A percentile compares a stretch with the other conserved stretches of the same genome.
Evolutionary conservation across 2,329 filamentous ascomycete species (phyloP).

Genomic region (Cylindrodendrum hubeiense): DNA sequence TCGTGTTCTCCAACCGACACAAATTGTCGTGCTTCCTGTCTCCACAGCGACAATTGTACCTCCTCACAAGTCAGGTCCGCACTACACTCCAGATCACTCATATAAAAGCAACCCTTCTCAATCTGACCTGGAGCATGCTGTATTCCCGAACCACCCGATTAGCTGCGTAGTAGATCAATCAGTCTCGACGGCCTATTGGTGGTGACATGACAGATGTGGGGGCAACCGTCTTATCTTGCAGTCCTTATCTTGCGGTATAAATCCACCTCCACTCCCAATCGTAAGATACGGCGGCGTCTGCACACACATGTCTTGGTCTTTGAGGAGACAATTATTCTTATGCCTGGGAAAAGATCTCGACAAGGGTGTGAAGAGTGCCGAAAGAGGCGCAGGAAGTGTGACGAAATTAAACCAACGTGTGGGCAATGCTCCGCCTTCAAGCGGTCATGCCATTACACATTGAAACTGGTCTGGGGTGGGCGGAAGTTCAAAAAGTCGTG

Average conservation of each 20-base stretch:
- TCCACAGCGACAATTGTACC: too few species aligned
- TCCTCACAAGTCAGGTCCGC: too few species aligned
- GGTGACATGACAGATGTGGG: not conserved
- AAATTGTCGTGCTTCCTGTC: too few species aligned
- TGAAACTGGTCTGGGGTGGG: constrained; percentile 42
- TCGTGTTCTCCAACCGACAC: too few species aligned
- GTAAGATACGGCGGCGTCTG: constrained; percentile 13
- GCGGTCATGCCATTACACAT: constrained; percentile 38
- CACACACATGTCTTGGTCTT: not conserved
- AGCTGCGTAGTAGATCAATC: too few species aligned
- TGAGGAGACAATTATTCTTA: constrained; percentile 16
- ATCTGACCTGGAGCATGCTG: too few species aligned
- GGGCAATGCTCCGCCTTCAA: constrained; percentile 34
- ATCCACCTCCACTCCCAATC: constrained; percentile 18
- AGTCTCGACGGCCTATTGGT: not conserved
- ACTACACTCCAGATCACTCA: too few species aligned
- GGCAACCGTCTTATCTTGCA: constrained; percentile 1
- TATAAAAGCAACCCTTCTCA: too few species aligned
- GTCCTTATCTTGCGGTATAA: constrained; percentile 15
- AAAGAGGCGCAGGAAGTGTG: constrained; percentile 44
- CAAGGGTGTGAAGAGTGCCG: constrained; percentile 46
- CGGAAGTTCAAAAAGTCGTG: constrained; percentile 9
- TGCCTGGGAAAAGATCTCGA: constrained; percentile 42
- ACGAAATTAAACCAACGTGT: constrained; percentile 43
- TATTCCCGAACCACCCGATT: too few species aligned